A percentile compares a stretch with the other conserved stretches of the same genome.
Conservation (phyloP, 208 protist genomes). For the Leishmania turanica region DNA sequence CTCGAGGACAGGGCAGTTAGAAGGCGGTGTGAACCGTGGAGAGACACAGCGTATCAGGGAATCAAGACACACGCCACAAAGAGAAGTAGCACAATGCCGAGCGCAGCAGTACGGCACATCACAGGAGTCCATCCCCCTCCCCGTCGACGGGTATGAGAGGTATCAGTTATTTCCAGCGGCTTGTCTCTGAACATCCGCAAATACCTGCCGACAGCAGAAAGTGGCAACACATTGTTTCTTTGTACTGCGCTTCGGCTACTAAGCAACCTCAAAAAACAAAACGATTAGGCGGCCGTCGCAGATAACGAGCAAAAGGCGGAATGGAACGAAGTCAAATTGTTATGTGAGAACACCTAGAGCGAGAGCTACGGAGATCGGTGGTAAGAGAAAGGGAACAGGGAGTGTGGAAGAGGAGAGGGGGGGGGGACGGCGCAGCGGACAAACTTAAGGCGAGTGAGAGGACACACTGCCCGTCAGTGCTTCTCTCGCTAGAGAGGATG, state of each 20-base stretch:
- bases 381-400: background rate
- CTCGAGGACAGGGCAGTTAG: background rate
- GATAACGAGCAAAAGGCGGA: background rate
- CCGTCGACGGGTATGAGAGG: background rate
- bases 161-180: background rate
- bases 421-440: background rate
- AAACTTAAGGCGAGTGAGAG: constrained; percentile 1
- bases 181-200: background rate
- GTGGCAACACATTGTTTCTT: background rate
- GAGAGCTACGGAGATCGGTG: background rate
- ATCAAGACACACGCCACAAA: background rate
- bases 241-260: background rate
- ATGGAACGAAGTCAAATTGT: background rate
- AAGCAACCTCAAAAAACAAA: background rate
- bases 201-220: background rate
- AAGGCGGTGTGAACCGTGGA: background rate
- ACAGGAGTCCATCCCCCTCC: background rate
- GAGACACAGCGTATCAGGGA: background rate
- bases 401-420: background rate
- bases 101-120: background rate
- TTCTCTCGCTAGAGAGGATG: constrained; percentile 53
- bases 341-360: constrained; percentile 1
- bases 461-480: constrained; percentile 34
- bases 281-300: background rate
- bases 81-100: background rate